Percentiles rank a stretch among this genome's conserved stretches.
Evolutionary conservation across 257 asterid species (phyloP).

Genomic region (Lavandula angustifolia): DNA sequence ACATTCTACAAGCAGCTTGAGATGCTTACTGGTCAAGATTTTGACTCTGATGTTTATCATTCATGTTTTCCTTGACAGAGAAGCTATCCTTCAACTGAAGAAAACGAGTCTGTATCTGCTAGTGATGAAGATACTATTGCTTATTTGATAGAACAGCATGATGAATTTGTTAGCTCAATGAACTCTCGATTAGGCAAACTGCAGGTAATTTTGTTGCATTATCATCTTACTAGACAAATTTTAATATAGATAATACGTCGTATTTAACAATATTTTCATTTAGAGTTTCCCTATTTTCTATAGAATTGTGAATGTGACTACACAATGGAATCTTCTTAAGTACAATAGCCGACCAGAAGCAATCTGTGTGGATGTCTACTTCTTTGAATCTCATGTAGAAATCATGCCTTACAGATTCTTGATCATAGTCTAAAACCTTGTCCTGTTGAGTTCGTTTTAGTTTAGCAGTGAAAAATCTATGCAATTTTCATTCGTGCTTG

Average conservation of each 20-base stretch:
- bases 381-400: no score
- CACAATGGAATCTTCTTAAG: not conserved
- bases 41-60: conserved; percentile 22
- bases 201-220: conserved; percentile 55
- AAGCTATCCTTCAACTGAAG: conserved; percentile 48
- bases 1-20: conserved; percentile 23
- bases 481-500: not conserved
- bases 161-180: conserved; percentile 81
- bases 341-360: not conserved
- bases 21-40: conserved; percentile 23
- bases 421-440: no score
- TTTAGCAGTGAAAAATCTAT: conserved; percentile 6
- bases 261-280: conserved; percentile 1
- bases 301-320: conserved; percentile 15
- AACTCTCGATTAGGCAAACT: conserved; percentile 82
- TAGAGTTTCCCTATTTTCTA: conserved; percentile 19
- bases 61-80: conserved; percentile 45
- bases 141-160: conserved; percentile 75
- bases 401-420: no score
- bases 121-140: conserved; percentile 77
- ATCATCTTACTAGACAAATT: conserved; percentile 8
- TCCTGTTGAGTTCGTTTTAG: not conserved
- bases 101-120: conserved; percentile 56
- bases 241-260: conserved; percentile 24
- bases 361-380: not conserved